Evolutionary conservation across 495 filamentous ascomycete species (phyloP).

Genomic region (Parathielavia hyrcaniae): DNA sequence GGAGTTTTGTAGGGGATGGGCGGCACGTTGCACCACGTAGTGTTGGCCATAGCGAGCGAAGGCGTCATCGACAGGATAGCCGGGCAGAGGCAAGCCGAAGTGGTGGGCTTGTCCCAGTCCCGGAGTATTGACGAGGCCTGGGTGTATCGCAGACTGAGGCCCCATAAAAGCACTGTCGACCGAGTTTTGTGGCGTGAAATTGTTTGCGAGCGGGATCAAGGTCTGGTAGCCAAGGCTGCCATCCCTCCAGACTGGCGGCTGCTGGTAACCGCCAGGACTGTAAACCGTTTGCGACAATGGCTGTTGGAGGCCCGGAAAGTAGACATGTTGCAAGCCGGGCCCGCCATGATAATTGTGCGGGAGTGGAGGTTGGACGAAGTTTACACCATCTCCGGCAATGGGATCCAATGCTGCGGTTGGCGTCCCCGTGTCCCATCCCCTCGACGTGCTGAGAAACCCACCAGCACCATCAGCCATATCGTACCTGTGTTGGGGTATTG

Average conservation of each 20-base stretch:
- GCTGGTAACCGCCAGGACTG: slow-evolving; percentile 64
- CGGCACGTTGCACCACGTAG: slow-evolving; percentile 17
- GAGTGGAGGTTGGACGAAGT: slow-evolving; percentile 27
- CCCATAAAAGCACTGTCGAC: slow-evolving; percentile 34
- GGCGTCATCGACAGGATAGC: slow-evolving; percentile 31
- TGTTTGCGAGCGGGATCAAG: slow-evolving; percentile 29
- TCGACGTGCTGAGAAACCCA: slow-evolving; percentile 9
- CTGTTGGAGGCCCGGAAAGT: slow-evolving; percentile 67
- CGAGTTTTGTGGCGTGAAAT: slow-evolving; percentile 30
- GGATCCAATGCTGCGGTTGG: slow-evolving; percentile 14
- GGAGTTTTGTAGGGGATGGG: slow-evolving; percentile 21
- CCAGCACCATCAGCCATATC: slow-evolving; percentile 16
- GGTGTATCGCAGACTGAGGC: slow-evolving; percentile 25
- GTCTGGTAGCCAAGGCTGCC: slow-evolving; percentile 44
- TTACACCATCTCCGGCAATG: slow-evolving; percentile 15
- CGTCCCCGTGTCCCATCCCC: slow-evolving; percentile 24
- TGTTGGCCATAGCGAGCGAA: slow-evolving; percentile 24
- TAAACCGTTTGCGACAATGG: slow-evolving; percentile 65
- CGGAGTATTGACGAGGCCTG: slow-evolving; percentile 22
- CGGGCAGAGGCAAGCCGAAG: slow-evolving; percentile 26
- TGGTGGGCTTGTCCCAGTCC: slow-evolving; percentile 28
- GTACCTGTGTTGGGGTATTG: slow-evolving; percentile 9
- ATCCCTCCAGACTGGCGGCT: slow-evolving; percentile 69
- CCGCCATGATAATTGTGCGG: slow-evolving; percentile 38
- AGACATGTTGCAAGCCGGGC: slow-evolving; percentile 56